Evolutionary conservation across 164 flowering plant species (phyloP).

Genomic region (Sedum album): DNA sequence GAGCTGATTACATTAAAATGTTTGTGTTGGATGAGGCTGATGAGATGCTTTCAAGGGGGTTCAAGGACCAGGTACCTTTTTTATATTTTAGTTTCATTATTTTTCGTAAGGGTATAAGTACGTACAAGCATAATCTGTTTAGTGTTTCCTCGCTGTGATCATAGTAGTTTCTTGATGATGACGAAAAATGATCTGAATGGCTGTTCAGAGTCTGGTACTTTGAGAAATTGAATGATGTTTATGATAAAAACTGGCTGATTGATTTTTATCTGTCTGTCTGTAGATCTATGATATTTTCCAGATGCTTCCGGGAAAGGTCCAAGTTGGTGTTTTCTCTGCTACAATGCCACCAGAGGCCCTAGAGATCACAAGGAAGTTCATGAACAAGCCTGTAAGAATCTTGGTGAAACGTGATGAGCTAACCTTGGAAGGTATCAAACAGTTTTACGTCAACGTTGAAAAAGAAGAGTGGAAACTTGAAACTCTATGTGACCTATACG

Average conservation of each 20-base stretch:
- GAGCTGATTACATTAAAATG: not conserved
- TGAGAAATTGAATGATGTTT: not conserved
- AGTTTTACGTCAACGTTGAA: not conserved
- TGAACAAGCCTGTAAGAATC: not conserved
- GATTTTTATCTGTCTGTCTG: not conserved
- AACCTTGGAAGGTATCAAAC: not conserved
- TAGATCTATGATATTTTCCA: conserved; percentile 40
- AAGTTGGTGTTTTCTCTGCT: conserved; percentile 79
- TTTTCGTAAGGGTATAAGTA: too few species aligned
- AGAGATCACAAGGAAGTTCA: not conserved
- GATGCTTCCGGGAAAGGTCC: conserved; percentile 63
- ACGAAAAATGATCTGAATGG: too few species aligned
- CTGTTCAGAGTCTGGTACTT: too few species aligned
- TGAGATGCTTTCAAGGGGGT: not conserved
- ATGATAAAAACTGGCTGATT: not conserved
- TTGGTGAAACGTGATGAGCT: not conserved
- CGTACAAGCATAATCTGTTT: too few species aligned
- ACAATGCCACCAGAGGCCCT: not conserved
- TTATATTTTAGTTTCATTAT: too few species aligned
- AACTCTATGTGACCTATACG: not conserved
- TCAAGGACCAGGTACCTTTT: conserved; percentile 59
- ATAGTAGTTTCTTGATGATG: too few species aligned
- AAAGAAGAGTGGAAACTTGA: not conserved
- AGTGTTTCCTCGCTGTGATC: too few species aligned
- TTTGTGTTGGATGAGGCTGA: not conserved